Evolutionary conservation across 2,329 filamentous ascomycete genomes (phyloP).

Genomic region (Simplicillium sp.): DNA sequence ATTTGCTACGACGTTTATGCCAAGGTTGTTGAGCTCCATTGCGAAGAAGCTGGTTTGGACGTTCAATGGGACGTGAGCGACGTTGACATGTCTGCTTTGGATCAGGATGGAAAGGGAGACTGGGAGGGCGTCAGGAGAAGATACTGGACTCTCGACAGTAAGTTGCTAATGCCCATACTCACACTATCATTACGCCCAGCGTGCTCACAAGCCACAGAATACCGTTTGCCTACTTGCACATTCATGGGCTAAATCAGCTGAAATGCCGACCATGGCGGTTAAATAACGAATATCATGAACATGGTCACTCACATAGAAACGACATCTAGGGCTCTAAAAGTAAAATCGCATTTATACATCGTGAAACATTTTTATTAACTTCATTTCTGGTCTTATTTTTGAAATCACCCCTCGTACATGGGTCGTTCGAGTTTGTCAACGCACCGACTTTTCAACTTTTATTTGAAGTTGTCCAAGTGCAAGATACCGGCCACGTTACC

Average conservation of each 20-base stretch:
- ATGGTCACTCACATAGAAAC: slow-evolving; percentile 1
- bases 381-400: no score
- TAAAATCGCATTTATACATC: no score
- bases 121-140: slow-evolving; percentile 84
- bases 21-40: slow-evolving; percentile 83
- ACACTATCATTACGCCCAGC: no score
- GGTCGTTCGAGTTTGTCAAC: no score
- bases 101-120: slow-evolving; percentile 58
- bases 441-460: slow-evolving; percentile 5
- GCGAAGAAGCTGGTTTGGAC: slow-evolving; percentile 81
- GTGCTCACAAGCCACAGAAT: slow-evolving; percentile 37
- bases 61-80: slow-evolving; percentile 74
- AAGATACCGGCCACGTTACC: slow-evolving; percentile 56
- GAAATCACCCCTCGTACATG: no score
- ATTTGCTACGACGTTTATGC: slow-evolving; percentile 96
- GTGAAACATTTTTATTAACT: no score
- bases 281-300: not conserved
- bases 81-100: slow-evolving; percentile 58
- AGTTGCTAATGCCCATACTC: slow-evolving; percentile 19
- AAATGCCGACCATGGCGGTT: not conserved
- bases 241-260: slow-evolving; percentile 50
- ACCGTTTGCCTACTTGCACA: slow-evolving; percentile 64
- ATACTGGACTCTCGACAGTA: slow-evolving; percentile 79
- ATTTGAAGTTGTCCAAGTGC: slow-evolving; percentile 52
- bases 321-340: no score